Conservation (phyloP, 2,329 filamentous ascomycete species). For the Aspergillus udagawae region DNA sequence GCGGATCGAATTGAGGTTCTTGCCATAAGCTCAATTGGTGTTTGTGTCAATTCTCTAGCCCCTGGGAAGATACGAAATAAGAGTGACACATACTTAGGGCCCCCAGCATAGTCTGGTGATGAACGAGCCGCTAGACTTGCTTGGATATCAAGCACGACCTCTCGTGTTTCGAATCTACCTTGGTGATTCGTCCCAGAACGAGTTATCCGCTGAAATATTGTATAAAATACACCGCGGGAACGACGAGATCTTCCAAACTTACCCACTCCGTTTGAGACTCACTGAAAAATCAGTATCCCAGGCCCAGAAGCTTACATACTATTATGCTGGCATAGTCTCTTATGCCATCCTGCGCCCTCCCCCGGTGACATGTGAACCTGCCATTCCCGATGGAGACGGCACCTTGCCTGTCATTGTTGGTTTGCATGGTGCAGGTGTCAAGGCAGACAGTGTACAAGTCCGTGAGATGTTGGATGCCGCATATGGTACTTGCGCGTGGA, state of each 20-base stretch:
- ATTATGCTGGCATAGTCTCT: constrained; percentile 52
- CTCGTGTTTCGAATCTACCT: constrained; percentile 26
- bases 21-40: constrained; percentile 16
- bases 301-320: constrained; percentile 53
- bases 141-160: constrained; percentile 33
- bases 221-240: constrained; percentile 8
- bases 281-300: constrained; percentile 28
- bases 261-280: constrained; percentile 16
- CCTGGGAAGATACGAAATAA: background rate
- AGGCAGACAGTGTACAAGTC: constrained; percentile 47
- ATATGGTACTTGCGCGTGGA: constrained; percentile 52
- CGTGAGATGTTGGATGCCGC: constrained; percentile 48
- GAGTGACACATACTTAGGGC: background rate
- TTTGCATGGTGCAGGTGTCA: constrained; percentile 56
- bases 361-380: constrained; percentile 32
- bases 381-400: constrained; percentile 7
- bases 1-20: constrained; percentile 14
- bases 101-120: constrained; percentile 4
- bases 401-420: constrained; percentile 47
- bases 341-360: constrained; percentile 57
- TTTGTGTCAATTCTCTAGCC: background rate
- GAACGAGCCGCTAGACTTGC: constrained; percentile 20
- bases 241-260: constrained; percentile 2
- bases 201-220: constrained; percentile 15
- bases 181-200: background rate